Evolutionary conservation across 306 rosid genomes (phyloP).

Genomic region (Vigna mungo): DNA sequence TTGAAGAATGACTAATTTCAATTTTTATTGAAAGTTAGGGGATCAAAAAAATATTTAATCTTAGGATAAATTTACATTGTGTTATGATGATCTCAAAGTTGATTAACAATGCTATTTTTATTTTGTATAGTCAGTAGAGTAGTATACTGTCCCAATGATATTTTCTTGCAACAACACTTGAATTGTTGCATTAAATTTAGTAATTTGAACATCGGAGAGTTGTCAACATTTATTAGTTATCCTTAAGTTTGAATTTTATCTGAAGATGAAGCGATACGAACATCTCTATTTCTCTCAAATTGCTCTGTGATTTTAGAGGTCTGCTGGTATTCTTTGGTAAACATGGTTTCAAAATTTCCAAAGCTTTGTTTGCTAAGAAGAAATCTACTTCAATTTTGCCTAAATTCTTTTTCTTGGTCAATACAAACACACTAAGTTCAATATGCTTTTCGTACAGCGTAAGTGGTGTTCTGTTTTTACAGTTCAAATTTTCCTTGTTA

Average conservation of each 20-base stretch:
- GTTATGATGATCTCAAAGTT: not conserved
- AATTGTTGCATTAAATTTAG: not conserved
- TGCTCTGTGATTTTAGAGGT: not conserved
- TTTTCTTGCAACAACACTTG: no score
- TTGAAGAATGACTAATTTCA: no score
- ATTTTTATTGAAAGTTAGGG: no score
- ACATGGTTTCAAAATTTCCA: not conserved
- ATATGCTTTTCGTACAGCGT: not conserved
- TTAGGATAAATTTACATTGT: no score
- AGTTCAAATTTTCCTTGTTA: conserved; percentile 4
- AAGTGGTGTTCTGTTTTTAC: conserved; percentile 21
- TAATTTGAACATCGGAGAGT: not conserved
- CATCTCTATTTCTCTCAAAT: not conserved
- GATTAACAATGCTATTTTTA: not conserved
- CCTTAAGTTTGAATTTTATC: not conserved
- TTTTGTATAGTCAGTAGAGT: not conserved
- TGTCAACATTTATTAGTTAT: not conserved
- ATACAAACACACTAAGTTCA: not conserved
- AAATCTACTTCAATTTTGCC: no score
- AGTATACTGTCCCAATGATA: not conserved
- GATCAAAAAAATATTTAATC: no score
- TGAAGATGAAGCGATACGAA: not conserved
- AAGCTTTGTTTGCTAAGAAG: no score
- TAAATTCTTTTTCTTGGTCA: no score
- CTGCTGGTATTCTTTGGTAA: not conserved